Evolutionary conservation across 2,329 filamentous ascomycete genomes (phyloP).

Genomic region (Parasarocladium wereldwijsianum): DNA sequence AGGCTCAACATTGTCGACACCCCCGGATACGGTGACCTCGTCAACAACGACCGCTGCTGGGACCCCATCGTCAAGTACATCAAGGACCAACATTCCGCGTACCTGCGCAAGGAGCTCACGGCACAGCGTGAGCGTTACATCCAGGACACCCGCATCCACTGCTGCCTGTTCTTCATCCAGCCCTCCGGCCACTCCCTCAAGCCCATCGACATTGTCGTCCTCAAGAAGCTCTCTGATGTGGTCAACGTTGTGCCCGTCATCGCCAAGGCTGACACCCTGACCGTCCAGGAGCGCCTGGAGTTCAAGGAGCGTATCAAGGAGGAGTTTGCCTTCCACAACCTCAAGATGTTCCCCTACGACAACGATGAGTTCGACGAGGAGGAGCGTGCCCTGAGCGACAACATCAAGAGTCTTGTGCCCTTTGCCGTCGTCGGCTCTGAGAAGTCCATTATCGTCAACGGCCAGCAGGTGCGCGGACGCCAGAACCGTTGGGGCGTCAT

Average conservation of each 20-base stretch:
- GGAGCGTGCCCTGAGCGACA: conserved; percentile 81
- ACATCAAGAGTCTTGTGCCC: conserved; percentile 95
- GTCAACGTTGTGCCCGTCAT: conserved; percentile 99
- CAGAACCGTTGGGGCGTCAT: conserved; percentile 99
- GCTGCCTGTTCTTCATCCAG: conserved; percentile 99
- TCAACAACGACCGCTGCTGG: conserved; percentile 99
- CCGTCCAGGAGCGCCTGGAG: conserved; percentile 81
- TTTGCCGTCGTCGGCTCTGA: conserved; percentile 97
- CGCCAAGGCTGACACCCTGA: conserved; percentile 93
- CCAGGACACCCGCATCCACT: conserved; percentile 97
- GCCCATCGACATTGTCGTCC: conserved; percentile 96
- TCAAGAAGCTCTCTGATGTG: conserved; percentile 98
- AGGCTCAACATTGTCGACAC: conserved; percentile 98
- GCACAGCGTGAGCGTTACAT: conserved; percentile 98
- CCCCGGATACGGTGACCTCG: conserved; percentile 92
- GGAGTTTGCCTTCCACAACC: conserved; percentile 98
- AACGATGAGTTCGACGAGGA: conserved; percentile 98
- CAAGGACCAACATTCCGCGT: conserved; percentile 99
- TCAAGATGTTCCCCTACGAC: conserved; percentile 99
- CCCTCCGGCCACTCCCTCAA: conserved; percentile 96
- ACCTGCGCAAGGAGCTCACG: conserved; percentile 97
- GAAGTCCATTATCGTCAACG: conserved; percentile 93
- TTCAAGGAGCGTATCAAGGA: conserved; percentile 99
- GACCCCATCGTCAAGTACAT: conserved; percentile 99
- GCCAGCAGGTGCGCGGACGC: conserved; percentile 91